Percentiles rank a stretch among this genome's conserved stretches.
Conservation (phyloP, 192 early-diverging fungal species). For the Backusella morwellensis region DNA sequence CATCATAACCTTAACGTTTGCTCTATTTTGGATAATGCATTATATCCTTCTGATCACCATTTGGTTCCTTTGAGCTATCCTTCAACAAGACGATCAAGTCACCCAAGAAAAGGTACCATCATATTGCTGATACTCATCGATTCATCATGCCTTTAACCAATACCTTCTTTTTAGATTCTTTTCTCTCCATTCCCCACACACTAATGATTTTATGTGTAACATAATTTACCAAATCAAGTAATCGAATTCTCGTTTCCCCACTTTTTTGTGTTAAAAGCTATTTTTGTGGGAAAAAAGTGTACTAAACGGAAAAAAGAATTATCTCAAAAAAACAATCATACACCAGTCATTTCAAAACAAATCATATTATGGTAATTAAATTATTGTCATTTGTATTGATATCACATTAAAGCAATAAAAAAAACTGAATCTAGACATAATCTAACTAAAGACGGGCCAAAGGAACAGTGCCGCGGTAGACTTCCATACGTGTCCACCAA, state of each 20-base stretch:
- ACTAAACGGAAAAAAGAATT: background rate
- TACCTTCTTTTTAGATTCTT: background rate
- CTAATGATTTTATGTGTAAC: background rate
- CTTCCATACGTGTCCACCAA: constrained; percentile 39
- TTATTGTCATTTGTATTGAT: background rate
- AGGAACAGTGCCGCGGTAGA: constrained; percentile 6
- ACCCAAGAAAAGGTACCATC: background rate
- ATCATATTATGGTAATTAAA: background rate
- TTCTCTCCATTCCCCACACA: background rate
- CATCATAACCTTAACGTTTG: background rate
- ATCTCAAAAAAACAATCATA: background rate
- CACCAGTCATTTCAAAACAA: background rate
- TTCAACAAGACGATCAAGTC: background rate
- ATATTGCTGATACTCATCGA: background rate
- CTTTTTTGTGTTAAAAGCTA: background rate
- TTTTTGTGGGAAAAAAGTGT: background rate
- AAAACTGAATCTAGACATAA: background rate
- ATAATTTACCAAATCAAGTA: background rate
- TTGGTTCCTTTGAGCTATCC: background rate
- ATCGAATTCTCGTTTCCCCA: background rate
- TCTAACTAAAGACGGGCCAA: background rate
- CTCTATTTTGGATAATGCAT: background rate
- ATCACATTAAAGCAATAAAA: background rate
- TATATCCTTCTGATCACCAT: background rate
- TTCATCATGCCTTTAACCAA: background rate